Percentiles rank a stretch among this genome's conserved stretches.
These are phyloP conservation scores for Paxillus involutus DNA, from an alignment of 768 basidiomycete species.

Conservation along the genomic window DNA sequence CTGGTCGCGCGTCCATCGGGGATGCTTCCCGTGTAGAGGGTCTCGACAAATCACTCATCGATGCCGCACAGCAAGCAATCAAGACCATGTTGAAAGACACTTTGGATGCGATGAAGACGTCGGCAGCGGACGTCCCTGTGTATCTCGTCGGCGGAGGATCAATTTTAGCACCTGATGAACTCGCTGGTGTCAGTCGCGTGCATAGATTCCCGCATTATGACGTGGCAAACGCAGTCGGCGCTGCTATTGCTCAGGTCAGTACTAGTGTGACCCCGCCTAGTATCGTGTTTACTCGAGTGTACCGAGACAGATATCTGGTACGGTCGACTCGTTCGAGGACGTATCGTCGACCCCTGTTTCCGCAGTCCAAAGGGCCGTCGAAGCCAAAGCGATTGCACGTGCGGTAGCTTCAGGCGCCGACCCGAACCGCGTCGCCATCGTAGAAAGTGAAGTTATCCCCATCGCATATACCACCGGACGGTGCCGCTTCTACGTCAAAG, in stretches of 20 bases:
- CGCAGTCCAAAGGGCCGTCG: constrained; percentile 34
- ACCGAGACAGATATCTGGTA: constrained; percentile 39
- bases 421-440: constrained; percentile 42
- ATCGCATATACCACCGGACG: constrained; percentile 33
- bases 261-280: no score
- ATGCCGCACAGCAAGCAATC: constrained; percentile 40
- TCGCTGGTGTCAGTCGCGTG: constrained; percentile 53
- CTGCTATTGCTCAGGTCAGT: constrained; percentile 43
- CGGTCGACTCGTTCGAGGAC: constrained; percentile 46
- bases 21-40: constrained; percentile 21
- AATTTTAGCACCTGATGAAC: constrained; percentile 50
- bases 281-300: constrained; percentile 2
- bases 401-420: constrained; percentile 49
- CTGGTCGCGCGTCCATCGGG: constrained; percentile 31
- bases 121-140: constrained; percentile 52
- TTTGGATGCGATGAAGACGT: constrained; percentile 67
- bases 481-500: constrained; percentile 54
- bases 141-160: constrained; percentile 69
- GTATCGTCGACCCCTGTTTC: constrained; percentile 32
- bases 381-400: constrained; percentile 38
- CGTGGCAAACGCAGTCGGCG: constrained; percentile 65
- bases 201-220: constrained; percentile 50
- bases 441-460: constrained; percentile 57
- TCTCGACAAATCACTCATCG: constrained; percentile 25
- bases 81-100: constrained; percentile 44